Percentiles rank a stretch among this genome's conserved stretches.
These are phyloP conservation scores for Dipodascus albidus DNA, from an alignment of 805 yeast species.

Conservation along the genomic window DNA sequence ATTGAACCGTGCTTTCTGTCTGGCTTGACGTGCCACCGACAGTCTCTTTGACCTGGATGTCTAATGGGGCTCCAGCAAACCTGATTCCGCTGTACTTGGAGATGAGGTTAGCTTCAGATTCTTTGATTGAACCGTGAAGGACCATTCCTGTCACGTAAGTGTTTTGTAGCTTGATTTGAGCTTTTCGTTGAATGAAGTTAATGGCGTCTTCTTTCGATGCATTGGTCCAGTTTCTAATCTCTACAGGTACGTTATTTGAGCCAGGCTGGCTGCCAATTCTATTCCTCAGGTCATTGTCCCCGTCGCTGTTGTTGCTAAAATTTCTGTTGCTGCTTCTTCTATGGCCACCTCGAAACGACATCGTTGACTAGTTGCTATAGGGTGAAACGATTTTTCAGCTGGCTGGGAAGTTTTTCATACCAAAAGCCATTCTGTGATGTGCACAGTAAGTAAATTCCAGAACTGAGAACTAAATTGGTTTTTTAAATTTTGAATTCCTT, in stretches of 20 bases:
- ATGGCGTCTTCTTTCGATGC: constrained; percentile 60
- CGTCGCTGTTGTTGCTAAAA: constrained; percentile 22
- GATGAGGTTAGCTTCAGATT: constrained; percentile 47
- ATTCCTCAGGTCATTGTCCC: constrained; percentile 1
- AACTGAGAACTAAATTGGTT: not conserved
- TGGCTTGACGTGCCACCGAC: constrained; percentile 6
- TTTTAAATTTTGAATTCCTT: too few relatives aligned
- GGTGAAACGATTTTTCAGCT: not conserved
- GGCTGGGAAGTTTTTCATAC: not conserved
- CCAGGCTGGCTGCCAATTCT: not conserved
- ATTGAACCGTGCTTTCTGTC: constrained; percentile 40
- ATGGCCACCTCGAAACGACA: constrained; percentile 11
- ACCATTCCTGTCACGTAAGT: constrained; percentile 43
- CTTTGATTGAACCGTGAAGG: constrained; percentile 47
- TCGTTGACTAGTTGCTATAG: not conserved
- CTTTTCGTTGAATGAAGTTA: constrained; percentile 56
- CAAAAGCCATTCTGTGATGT: not conserved
- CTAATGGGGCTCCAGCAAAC: constrained; percentile 65
- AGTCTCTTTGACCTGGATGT: constrained; percentile 31
- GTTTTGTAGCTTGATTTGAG: constrained; percentile 43
- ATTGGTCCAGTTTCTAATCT: constrained; percentile 72
- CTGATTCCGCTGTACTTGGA: constrained; percentile 60
- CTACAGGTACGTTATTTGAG: constrained; percentile 33
- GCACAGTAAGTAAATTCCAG: not conserved
- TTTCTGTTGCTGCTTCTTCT: constrained; percentile 12